These are phyloP conservation scores for Fraxinus nigra DNA, from an alignment of 305 asterid species.

Conservation along the genomic window DNA sequence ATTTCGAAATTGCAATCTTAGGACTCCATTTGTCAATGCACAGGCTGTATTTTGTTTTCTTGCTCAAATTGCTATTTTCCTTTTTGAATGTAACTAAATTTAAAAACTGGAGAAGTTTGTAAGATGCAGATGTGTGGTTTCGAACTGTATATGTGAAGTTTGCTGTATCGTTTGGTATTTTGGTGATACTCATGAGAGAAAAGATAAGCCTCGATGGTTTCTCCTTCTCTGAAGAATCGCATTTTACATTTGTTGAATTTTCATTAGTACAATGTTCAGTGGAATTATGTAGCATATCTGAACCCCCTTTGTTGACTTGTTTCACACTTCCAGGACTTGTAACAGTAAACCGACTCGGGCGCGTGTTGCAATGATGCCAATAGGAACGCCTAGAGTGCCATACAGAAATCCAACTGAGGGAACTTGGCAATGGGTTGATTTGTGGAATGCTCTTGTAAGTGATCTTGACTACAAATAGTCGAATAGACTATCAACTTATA, in stretches of 20 bases:
- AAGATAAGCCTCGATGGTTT: neutral
- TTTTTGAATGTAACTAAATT: neutral
- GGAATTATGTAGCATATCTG: constrained; percentile 14
- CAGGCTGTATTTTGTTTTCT: neutral
- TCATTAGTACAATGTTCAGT: neutral
- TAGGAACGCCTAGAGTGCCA: constrained; percentile 90
- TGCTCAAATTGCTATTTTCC: neutral
- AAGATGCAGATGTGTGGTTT: neutral
- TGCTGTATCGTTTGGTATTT: neutral
- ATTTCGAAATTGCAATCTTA: neutral
- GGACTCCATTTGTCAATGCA: neutral
- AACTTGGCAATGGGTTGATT: constrained; percentile 89
- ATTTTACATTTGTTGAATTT: neutral
- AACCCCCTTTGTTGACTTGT: constrained; percentile 2
- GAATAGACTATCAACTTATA: neutral
- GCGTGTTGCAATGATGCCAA: constrained; percentile 82
- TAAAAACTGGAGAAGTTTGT: neutral
- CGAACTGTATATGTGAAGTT: neutral
- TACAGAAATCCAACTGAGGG: constrained; percentile 71
- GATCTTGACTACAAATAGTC: constrained; percentile 10
- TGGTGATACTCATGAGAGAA: neutral
- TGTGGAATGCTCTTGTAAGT: constrained; percentile 99
- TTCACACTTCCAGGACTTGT: constrained; percentile 37
- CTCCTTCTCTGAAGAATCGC: neutral
- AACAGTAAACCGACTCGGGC: constrained; percentile 52